phyloP scores from a whole-genome alignment of 768 basidiomycete genomes.

The Mycena epipterygia region DNA sequence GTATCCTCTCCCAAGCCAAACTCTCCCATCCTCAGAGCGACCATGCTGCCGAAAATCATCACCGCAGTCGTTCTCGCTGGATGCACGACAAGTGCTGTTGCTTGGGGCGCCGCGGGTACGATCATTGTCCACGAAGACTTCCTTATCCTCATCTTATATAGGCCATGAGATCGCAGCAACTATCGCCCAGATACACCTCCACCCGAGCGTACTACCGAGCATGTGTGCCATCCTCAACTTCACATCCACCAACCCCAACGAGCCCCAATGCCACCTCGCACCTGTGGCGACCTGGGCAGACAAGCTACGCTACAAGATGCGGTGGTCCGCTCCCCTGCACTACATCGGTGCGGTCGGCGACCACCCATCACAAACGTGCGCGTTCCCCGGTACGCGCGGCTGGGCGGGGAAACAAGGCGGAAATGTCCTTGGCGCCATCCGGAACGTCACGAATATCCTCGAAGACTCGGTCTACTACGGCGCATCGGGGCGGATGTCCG shows the following conservation, averaged over 20 bases:
- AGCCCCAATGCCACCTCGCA: conserved; percentile 84
- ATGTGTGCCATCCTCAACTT: conserved; percentile 81
- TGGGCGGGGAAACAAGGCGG: conserved; percentile 69
- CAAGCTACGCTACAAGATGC: conserved; percentile 68
- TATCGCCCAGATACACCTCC: conserved; percentile 92
- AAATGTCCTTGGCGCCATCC: conserved; percentile 85
- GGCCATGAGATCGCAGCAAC: conserved; percentile 96
- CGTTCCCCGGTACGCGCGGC: conserved; percentile 81
- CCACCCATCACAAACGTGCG: conserved; percentile 81
- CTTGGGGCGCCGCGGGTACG: conserved; percentile 60
- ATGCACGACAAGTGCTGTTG: conserved; percentile 36
- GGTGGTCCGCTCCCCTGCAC: conserved; percentile 82
- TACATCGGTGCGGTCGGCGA: conserved; percentile 84
- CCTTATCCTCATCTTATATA: conserved; percentile 36
- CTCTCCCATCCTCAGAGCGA: background rate
- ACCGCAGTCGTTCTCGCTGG: background rate
- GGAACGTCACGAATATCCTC: conserved; percentile 80
- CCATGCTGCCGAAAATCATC: conserved; percentile 1
- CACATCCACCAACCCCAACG: conserved; percentile 47
- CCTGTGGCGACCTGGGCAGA: conserved; percentile 94
- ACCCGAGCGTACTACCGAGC: conserved; percentile 75
- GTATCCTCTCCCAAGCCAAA: too few relatives aligned
- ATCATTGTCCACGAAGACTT: background rate
- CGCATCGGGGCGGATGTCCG: conserved; percentile 39
- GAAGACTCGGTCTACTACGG: conserved; percentile 45